Evolutionary conservation across 2,329 filamentous ascomycete species (phyloP).

Genomic region (Pleochaeta shiraiana): DNA sequence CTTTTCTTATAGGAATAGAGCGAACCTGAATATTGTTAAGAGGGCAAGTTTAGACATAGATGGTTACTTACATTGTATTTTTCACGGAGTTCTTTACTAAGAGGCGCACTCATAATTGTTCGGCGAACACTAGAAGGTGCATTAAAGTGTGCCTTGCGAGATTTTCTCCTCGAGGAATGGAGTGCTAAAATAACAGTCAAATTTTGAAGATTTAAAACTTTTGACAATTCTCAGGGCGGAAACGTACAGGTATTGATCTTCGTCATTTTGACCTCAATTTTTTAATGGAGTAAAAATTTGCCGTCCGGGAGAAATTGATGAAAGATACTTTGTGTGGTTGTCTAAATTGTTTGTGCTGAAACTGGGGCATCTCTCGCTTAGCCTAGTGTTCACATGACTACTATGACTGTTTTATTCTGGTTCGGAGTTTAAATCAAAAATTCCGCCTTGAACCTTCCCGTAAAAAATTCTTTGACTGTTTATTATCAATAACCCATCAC

Average conservation of each 20-base stretch:
- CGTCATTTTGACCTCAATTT: constrained; percentile 51
- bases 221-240: constrained; percentile 2
- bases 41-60: not conserved
- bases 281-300: constrained; percentile 10
- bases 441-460: no score
- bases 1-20: constrained; percentile 93
- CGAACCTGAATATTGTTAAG: constrained; percentile 41
- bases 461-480: no score
- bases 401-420: no score
- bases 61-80: constrained; percentile 79
- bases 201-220: constrained; percentile 5
- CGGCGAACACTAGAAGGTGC: constrained; percentile 89
- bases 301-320: not conserved
- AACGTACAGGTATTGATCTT: constrained; percentile 41
- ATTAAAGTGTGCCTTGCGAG: constrained; percentile 94
- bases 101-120: constrained; percentile 88
- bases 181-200: constrained; percentile 25
- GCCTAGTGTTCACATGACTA: no score
- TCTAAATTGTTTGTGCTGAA: not conserved
- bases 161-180: constrained; percentile 87
- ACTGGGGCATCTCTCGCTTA: not conserved
- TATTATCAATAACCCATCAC: no score
- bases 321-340: not conserved
- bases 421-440: no score
- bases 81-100: constrained; percentile 93